Percentiles rank a stretch among this genome's conserved stretches.
Conservation (phyloP, 2,329 filamentous ascomycete genomes). For the Trichoderma sp. region DNA sequence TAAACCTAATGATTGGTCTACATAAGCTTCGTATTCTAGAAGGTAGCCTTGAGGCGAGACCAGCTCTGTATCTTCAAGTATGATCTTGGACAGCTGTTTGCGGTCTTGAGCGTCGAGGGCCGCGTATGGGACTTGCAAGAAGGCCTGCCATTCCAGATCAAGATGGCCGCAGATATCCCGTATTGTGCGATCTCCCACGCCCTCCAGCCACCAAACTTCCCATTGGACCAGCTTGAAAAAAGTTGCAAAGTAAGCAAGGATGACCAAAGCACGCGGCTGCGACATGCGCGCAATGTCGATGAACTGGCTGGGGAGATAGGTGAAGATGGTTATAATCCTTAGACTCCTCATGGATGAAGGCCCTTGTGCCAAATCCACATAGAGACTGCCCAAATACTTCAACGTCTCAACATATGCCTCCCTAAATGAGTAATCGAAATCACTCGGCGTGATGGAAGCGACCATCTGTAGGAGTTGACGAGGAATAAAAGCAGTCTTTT, state of each 20-base stretch:
- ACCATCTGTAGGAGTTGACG: slow-evolving; percentile 51
- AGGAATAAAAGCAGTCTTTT: slow-evolving; percentile 45
- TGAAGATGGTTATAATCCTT: slow-evolving; percentile 54
- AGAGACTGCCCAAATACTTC: slow-evolving; percentile 51
- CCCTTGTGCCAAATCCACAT: slow-evolving; percentile 46
- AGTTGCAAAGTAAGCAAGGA: slow-evolving; percentile 52
- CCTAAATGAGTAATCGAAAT: slow-evolving; percentile 41
- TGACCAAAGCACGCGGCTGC: slow-evolving; percentile 48
- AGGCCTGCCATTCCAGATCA: slow-evolving; percentile 40
- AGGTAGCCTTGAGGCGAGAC: slow-evolving; percentile 14
- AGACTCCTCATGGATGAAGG: slow-evolving; percentile 46
- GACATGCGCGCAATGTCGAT: slow-evolving; percentile 42
- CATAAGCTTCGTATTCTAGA: neutral
- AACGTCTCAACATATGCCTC: slow-evolving; percentile 47
- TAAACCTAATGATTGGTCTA: neutral
- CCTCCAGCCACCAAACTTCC: slow-evolving; percentile 51
- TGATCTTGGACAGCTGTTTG: slow-evolving; percentile 39
- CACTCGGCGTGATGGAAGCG: slow-evolving; percentile 41
- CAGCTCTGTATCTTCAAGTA: slow-evolving; percentile 48
- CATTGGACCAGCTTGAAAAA: slow-evolving; percentile 45
- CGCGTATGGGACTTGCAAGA: slow-evolving; percentile 43
- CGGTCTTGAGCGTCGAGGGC: slow-evolving; percentile 36
- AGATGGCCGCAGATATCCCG: slow-evolving; percentile 42
- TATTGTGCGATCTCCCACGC: slow-evolving; percentile 47
- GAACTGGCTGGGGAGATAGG: slow-evolving; percentile 47